These are phyloP conservation scores for Oxalis stricta DNA, from an alignment of 441 rosid genomes.

Conservation along the genomic window DNA sequence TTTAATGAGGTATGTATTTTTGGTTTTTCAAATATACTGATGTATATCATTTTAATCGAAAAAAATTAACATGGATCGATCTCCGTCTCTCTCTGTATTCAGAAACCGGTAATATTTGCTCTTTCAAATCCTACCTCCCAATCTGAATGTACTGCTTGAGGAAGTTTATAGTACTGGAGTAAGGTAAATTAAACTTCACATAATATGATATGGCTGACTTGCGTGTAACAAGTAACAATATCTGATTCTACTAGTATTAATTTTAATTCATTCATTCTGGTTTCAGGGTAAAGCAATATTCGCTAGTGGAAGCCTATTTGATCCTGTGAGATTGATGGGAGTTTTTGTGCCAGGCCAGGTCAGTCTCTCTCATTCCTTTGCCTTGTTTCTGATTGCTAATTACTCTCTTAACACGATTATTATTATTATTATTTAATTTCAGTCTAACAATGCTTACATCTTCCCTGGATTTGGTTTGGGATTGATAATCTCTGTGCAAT, in stretches of 20 bases:
- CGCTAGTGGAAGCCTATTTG: conserved; percentile 82
- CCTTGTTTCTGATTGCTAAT: not conserved
- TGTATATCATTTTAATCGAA: too few species aligned
- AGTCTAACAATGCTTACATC: conserved; percentile 84
- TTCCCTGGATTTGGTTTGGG: conserved; percentile 90
- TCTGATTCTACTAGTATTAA: not conserved
- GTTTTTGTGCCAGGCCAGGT: conserved; percentile 71
- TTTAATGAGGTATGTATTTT: conserved; percentile 32
- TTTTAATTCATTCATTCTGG: not conserved
- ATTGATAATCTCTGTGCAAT: conserved; percentile 76
- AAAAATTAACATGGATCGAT: too few species aligned
- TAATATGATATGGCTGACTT: not conserved
- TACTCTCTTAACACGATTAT: not conserved
- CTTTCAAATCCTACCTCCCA: conserved; percentile 94
- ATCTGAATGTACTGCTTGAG: conserved; percentile 87
- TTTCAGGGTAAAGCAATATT: conserved; percentile 73
- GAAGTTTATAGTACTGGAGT: conserved; percentile 79
- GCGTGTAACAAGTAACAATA: too few species aligned
- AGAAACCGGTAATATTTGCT: conserved; percentile 71
- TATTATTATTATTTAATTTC: conserved; percentile 9
- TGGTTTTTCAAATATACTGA: too few species aligned
- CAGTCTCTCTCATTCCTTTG: not conserved
- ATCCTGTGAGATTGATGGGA: conserved; percentile 49
- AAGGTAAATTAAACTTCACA: conserved; percentile 26
- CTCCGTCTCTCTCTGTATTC: too few species aligned